Conservation (phyloP, 495 filamentous ascomycete species). For the Pseudotulostoma volvatum region DNA sequence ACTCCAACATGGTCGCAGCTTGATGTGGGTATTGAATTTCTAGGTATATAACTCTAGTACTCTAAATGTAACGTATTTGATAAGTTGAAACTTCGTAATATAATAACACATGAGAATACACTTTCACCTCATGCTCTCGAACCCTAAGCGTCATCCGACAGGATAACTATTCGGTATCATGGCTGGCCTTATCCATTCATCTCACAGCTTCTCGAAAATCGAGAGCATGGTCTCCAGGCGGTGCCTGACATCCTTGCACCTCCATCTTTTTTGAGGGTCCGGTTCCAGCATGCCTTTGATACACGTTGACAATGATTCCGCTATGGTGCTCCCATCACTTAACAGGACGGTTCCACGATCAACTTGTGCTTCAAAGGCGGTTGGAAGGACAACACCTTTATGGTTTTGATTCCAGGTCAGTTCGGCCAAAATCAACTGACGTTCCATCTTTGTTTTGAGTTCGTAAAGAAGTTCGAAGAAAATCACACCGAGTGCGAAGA, state of each 20-base stretch:
- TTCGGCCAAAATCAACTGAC: conserved; percentile 29
- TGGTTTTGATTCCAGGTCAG: conserved; percentile 18
- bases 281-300: conserved; percentile 32
- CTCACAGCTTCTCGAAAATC: too few relatives aligned
- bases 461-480: conserved; percentile 36
- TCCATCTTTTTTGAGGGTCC: conserved; percentile 25
- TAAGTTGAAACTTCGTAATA: too few relatives aligned
- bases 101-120: too few relatives aligned
- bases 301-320: conserved; percentile 23
- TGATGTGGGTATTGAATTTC: too few relatives aligned
- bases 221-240: conserved; percentile 3
- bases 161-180: too few relatives aligned
- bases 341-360: conserved; percentile 18
- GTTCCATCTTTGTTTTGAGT: conserved; percentile 37
- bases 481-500: conserved; percentile 38
- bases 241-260: conserved; percentile 17
- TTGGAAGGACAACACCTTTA: conserved; percentile 11
- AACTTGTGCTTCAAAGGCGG: conserved; percentile 23
- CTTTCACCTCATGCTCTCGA: too few relatives aligned
- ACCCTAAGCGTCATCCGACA: too few relatives aligned
- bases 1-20: too few relatives aligned
- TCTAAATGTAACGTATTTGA: too few relatives aligned
- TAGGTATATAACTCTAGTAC: too few relatives aligned
- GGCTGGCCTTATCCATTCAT: too few relatives aligned
- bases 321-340: conserved; percentile 16